Evolutionary conservation across 805 yeast species (phyloP), one percentile per base, ranked within the genome.

Genomic region (Candida verbasci): DNA sequence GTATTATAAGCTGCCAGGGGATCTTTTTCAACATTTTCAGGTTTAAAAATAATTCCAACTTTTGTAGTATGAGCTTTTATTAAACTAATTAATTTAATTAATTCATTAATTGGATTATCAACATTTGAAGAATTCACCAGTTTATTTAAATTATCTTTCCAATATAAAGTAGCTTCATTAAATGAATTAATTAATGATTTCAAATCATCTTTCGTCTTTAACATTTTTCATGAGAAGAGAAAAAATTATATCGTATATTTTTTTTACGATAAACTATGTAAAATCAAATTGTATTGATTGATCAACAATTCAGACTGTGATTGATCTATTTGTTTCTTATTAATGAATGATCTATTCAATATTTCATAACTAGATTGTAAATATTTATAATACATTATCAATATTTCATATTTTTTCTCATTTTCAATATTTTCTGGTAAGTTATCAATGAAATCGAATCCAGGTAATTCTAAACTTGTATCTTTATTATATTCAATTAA

Each of bases 1-100:
- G 80, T 75, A 9, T 57, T 60, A 42, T 55, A 63, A 0, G 81
- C 79, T 2, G 81, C 76, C 1, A 82, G 77, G 33, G 62, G 64
- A 0, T 58, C 50, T 15, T 51, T 52, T 17, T 35, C 35, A 17
- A 65, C 41, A 29, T 74, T 68, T 1, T 79, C 78, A 2, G 85
- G 80, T 47, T 76, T 78, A 62, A 78, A 82, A 0, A 82, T 74
- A 18, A 82, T 70, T 1, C 88, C 89, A 5, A 85, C 63, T 53
- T 86, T 86, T 2, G 95, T 86, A 2, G 82, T 68, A 52, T 85
- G 88, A 1, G 95, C 88, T 54, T 71, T 79, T 7, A 82, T 65
- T 26, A 86, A 60, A 39, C 73, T 68, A 14, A 76, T 54, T 6
- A 84, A 49, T 52, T 86, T 87, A 4, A 51, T 55, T 11, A 85